These are phyloP conservation scores for Phoenix dactylifera DNA, from an alignment of 176 grass and related monocot genomes.

Conservation along the genomic window DNA sequence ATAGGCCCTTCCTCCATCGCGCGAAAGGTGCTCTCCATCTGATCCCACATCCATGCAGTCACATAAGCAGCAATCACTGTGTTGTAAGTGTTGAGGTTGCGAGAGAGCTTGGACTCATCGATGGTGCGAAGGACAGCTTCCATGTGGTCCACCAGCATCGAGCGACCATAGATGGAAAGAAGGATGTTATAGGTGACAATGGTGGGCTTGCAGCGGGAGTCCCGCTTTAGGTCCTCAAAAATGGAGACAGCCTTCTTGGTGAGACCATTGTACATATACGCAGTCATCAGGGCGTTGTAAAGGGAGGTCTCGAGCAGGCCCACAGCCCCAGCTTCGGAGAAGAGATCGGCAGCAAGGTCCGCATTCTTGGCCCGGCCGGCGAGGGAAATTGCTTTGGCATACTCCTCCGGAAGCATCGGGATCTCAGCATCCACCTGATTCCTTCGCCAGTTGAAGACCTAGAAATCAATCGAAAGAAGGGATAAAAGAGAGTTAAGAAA, in stretches of 20 bases:
- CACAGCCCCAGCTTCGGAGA: slow-evolving; percentile 30
- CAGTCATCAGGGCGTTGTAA: slow-evolving; percentile 83
- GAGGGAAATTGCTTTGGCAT: slow-evolving; percentile 59
- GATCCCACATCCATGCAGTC: slow-evolving; percentile 81
- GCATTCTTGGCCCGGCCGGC: slow-evolving; percentile 47
- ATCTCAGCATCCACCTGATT: slow-evolving; percentile 22
- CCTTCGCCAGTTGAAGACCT: slow-evolving; percentile 31
- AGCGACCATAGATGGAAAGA: slow-evolving; percentile 59
- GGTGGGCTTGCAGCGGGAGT: slow-evolving; percentile 44
- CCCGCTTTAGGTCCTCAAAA: slow-evolving; percentile 37
- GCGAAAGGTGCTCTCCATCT: slow-evolving; percentile 47
- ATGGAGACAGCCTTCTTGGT: slow-evolving; percentile 28
- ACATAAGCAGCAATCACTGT: slow-evolving; percentile 63
- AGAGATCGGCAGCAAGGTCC: slow-evolving; percentile 31
- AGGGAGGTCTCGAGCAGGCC: slow-evolving; percentile 37
- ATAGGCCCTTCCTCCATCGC: slow-evolving; percentile 41
- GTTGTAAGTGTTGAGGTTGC: slow-evolving; percentile 58
- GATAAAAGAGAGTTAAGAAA: too few relatives aligned
- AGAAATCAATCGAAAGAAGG: slow-evolving; percentile 32
- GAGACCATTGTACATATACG: slow-evolving; percentile 70
- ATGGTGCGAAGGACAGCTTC: slow-evolving; percentile 38
- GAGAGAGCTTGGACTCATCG: slow-evolving; percentile 41
- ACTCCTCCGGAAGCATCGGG: slow-evolving; percentile 45
- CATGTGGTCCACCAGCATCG: slow-evolving; percentile 74
- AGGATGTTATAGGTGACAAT: slow-evolving; percentile 79